Base-by-base conservation (phyloP, 139 green algal species). In the Auxenochlorella pyrenoidosa region DNA sequence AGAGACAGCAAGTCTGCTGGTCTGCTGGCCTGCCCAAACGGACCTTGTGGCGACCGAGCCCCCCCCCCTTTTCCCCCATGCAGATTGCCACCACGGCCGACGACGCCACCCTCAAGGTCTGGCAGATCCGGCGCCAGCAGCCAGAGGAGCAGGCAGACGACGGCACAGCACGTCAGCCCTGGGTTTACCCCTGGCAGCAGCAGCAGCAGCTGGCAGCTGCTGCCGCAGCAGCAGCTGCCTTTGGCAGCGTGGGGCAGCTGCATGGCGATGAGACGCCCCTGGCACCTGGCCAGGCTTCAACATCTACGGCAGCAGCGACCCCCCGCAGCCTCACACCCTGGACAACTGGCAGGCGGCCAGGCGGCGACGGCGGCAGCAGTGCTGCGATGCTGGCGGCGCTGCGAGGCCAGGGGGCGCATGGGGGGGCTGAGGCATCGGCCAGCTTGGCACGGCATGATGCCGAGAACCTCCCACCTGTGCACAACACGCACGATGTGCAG, bases 31-130 rank as follows among this genome's bases (percentile, higher is more conserved):
- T 12, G 47, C 47, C 47, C 47, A 18, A 12, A 6, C 47, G 8
- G 47, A 6, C 47, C 47, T 58, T 6, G 47, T 6, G 47, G 8
- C 12, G 47, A 58, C 60, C 26, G 10, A 68, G 4, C 12, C 26
- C 12, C n/a, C n/a, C n/a, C n/a, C n/a, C n/a, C n/a, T n/a, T 22
- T 3, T 28, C n/a, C 28, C 36, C 19, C 68, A 26, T 32, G 84
- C 76, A 89, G 80, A 77, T 97, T 32, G 92, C 92, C 30, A 95
- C 93, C 41, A 93, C 90, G 30, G 86, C 87, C 19, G 95, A 97
- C 84, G 94, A 97, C 81, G 85, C 86, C 0, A 91, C 86, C 10
- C 43, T 95, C 51, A 87, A 91, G 59, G 84, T 97, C 65, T 97
- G 95, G 95, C 82, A 60, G 44, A 47, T 94, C 32, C 28, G 86